Evolutionary conservation across 2,329 filamentous ascomycete genomes (phyloP), one percentile per base, ranked within the genome.

Genomic region (Botrytis porri): DNA sequence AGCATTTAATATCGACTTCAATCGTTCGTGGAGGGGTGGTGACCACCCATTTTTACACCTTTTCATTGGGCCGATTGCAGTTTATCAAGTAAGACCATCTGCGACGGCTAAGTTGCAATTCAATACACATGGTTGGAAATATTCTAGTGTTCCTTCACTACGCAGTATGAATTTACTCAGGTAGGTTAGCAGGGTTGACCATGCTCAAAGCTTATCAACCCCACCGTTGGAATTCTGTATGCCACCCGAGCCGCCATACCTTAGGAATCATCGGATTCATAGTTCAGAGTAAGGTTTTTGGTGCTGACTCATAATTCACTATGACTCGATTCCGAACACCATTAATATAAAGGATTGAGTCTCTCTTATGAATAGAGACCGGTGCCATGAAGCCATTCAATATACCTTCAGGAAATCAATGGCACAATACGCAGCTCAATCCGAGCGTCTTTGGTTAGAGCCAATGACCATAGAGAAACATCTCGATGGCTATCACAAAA

Each of bases 401-500:
- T 37, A 16, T 41, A 20, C 20, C 3, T 64, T 14, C 22, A 71
- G 4, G n/a, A 72, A 18, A 22, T 59, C 20, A 71, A 72, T 72
- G 70, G 22, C 43, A 54, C 73, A 74, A 43, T 74, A 76, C 57
- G 57, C 74, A 59, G 76, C 75, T 32, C 72, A 76, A 29, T 77
- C 77, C 35, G 73, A 77, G 32, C 74, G 76, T 9, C 69, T 78
- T 57, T 75, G 73, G 70, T 69, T 78, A 29, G 73, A 78, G 64
- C 69, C 61, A 45, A 51, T 78, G 32, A 72, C 25, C 22, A 51
- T 75, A 22, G 75, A 77, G 12, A 69, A 75, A 39, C 77, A 78
- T 69, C 59, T 78, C 16, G 73, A 75, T 37, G 75, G 43, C 25
- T 78, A 73, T 62, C 75, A 75, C 57, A 63, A 66, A 25, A 63